These are phyloP conservation scores for Diaporthe capsici DNA, from an alignment of 2,329 filamentous ascomycete genomes.

Conservation along the genomic window DNA sequence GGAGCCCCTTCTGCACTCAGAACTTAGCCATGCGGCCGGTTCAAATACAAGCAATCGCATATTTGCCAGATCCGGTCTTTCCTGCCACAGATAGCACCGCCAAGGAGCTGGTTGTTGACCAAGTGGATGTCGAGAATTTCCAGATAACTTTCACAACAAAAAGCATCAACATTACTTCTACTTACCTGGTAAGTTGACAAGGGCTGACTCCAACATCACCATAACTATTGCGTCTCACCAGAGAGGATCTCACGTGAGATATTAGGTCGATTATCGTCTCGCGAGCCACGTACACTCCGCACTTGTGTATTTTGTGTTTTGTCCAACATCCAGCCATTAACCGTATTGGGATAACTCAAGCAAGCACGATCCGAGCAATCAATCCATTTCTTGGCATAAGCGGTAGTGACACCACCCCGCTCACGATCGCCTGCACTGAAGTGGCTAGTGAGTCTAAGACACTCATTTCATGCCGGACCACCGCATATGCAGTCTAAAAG, in stretches of 20 bases:
- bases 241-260: constrained; percentile 16
- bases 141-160: too few relatives aligned
- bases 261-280: not conserved
- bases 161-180: not conserved
- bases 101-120: not conserved
- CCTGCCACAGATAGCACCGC: not conserved
- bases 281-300: not conserved
- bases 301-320: not conserved
- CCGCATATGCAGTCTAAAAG: not conserved
- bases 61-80: too few relatives aligned
- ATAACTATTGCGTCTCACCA: not conserved
- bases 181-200: not conserved
- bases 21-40: too few relatives aligned
- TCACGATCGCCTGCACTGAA: not conserved
- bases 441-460: not conserved
- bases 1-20: too few relatives aligned
- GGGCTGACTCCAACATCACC: not conserved
- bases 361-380: not conserved
- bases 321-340: not conserved
- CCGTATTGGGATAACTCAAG: not conserved
- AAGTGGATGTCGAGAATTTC: not conserved
- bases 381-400: constrained; percentile 6
- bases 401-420: not conserved
- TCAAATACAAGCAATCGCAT: too few relatives aligned
- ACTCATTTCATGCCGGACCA: not conserved